Conservation (phyloP, 352 stramenopile species). For the Globisporangium nunn region DNA sequence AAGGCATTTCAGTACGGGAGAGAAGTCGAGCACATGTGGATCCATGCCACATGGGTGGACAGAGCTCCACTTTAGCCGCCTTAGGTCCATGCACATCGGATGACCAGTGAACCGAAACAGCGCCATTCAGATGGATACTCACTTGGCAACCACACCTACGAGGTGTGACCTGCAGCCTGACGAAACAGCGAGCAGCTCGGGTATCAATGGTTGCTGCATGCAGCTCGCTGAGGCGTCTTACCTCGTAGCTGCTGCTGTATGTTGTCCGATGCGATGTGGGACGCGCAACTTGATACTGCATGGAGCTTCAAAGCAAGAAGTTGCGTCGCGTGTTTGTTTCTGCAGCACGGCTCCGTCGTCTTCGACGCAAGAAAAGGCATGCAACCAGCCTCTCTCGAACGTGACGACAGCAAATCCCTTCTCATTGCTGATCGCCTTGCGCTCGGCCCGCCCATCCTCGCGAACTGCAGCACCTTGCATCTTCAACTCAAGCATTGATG, state of each 20-base stretch:
- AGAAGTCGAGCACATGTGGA: no score
- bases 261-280: not conserved
- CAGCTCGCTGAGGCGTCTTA: no score
- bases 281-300: not conserved
- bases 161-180: not conserved
- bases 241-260: not conserved
- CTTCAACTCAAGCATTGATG: not conserved
- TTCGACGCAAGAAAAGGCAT: not conserved
- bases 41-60: no score
- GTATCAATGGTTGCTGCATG: no score
- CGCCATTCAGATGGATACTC: no score
- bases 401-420: not conserved
- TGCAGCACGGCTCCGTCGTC: not conserved
- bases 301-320: not conserved
- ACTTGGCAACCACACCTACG: no score
- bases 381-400: no score
- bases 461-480: not conserved
- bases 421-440: not conserved
- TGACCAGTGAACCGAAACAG: no score
- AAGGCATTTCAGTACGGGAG: no score
- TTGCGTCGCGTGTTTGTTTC: no score
- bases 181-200: not conserved
- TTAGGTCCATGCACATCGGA: no score
- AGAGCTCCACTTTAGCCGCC: no score
- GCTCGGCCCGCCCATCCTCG: not conserved